Evolutionary conservation across 2,329 filamentous ascomycete species (phyloP).

Genomic region (Xylariaceae sp.): DNA sequence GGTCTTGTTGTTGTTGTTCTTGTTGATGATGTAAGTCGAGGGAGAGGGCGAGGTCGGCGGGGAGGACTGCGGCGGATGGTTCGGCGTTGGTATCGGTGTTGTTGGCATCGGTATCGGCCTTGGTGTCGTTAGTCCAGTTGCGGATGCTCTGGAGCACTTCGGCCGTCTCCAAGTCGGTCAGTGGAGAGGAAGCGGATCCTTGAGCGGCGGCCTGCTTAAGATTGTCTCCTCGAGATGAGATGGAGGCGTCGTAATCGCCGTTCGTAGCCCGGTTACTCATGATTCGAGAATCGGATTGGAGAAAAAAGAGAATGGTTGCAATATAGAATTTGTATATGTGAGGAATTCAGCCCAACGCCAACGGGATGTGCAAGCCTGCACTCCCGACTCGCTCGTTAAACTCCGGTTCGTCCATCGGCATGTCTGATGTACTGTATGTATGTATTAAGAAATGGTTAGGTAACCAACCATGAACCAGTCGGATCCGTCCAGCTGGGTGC

Average conservation of each 20-base stretch:
- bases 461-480: slow-evolving; percentile 4
- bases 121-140: slow-evolving; percentile 20
- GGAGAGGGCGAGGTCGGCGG: slow-evolving; percentile 38
- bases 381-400: not conserved
- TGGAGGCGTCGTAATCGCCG: slow-evolving; percentile 24
- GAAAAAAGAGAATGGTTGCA: not conserved
- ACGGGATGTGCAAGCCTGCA: not conserved
- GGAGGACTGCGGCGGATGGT: slow-evolving; percentile 29
- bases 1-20: slow-evolving; percentile 17
- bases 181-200: slow-evolving; percentile 27
- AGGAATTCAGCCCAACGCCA: slow-evolving; percentile 6
- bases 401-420: not conserved
- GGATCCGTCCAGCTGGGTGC: slow-evolving; percentile 15
- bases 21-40: slow-evolving; percentile 30
- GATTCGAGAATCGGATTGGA: slow-evolving; percentile 6
- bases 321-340: not conserved
- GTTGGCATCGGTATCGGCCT: no score
- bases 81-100: no score
- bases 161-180: slow-evolving; percentile 36
- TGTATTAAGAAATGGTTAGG: slow-evolving; percentile 12
- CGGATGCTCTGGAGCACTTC: slow-evolving; percentile 36
- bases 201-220: not conserved
- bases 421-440: slow-evolving; percentile 6
- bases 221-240: slow-evolving; percentile 9
- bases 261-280: slow-evolving; percentile 22